Conservation (phyloP, 2,329 filamentous ascomycete genomes). For the Lizonia empirigonia region DNA sequence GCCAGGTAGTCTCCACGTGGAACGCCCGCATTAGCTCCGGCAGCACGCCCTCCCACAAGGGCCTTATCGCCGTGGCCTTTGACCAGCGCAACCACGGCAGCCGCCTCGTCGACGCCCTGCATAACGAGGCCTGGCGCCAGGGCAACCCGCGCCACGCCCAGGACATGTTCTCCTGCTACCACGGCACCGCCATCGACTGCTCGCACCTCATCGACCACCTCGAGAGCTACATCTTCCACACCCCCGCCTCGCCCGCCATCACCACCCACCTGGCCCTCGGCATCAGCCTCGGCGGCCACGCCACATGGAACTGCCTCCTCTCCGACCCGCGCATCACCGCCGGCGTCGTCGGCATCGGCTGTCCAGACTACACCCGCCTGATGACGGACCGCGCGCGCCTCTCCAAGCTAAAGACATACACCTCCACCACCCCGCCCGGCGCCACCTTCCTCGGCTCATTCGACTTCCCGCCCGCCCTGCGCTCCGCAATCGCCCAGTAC, state of each 20-base stretch:
- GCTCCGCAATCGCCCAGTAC: conserved; percentile 65
- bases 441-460: conserved; percentile 73
- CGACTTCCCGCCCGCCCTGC: conserved; percentile 75
- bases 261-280: conserved; percentile 76
- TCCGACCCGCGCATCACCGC: conserved; percentile 79
- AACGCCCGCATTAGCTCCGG: conserved; percentile 53
- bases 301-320: conserved; percentile 82
- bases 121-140: conserved; percentile 78
- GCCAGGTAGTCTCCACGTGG: conserved; percentile 71
- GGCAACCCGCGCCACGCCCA: conserved; percentile 83
- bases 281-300: conserved; percentile 84
- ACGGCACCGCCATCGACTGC: conserved; percentile 75
- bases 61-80: conserved; percentile 81
- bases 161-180: conserved; percentile 86
- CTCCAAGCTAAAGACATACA: conserved; percentile 69
- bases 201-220: conserved; percentile 77
- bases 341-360: conserved; percentile 82
- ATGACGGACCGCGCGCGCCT: conserved; percentile 78
- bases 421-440: conserved; percentile 60
- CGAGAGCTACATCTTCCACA: conserved; percentile 72
- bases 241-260: conserved; percentile 51
- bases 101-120: conserved; percentile 66
- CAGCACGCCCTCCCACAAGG: conserved; percentile 47
- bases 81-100: conserved; percentile 93
- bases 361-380: conserved; percentile 82